Evolutionary conservation across 1,284 basidiomycete species (phyloP).

Genomic region (Peniophora sp.): DNA sequence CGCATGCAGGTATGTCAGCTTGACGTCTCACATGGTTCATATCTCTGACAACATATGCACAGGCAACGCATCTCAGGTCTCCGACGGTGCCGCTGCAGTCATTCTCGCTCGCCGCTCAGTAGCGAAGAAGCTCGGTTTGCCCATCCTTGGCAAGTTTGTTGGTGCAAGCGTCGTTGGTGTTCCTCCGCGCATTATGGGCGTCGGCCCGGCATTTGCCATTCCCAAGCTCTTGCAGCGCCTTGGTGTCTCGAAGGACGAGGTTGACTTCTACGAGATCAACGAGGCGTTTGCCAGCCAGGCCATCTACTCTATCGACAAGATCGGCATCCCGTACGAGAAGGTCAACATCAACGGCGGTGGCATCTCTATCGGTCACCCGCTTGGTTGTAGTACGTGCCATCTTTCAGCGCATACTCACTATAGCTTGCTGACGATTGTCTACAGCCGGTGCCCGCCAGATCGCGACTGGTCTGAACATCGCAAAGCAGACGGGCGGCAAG

Average conservation of each 20-base stretch:
- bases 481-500: constrained; percentile 69
- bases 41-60: neutral
- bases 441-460: constrained; percentile 83
- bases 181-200: constrained; percentile 84
- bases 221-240: constrained; percentile 71
- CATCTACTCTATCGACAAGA: constrained; percentile 69
- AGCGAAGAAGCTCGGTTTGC: constrained; percentile 85
- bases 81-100: constrained; percentile 96
- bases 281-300: constrained; percentile 91
- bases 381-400: constrained; percentile 62
- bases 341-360: constrained; percentile 88
- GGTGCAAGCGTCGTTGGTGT: constrained; percentile 76
- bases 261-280: constrained; percentile 95
- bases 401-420: neutral
- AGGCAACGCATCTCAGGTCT: constrained; percentile 90
- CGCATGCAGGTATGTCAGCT: constrained; percentile 65
- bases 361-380: constrained; percentile 83
- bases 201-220: constrained; percentile 89
- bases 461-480: constrained; percentile 78
- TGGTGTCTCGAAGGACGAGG: constrained; percentile 67
- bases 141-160: constrained; percentile 91
- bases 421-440: constrained; percentile 2
- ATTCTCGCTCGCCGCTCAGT: constrained; percentile 81
- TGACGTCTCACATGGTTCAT: neutral
- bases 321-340: constrained; percentile 73